Evolutionary conservation across 2,329 filamentous ascomycete genomes (phyloP), one percentile per base, ranked within the genome.

Genomic region (Fusarium guadeloupense): DNA sequence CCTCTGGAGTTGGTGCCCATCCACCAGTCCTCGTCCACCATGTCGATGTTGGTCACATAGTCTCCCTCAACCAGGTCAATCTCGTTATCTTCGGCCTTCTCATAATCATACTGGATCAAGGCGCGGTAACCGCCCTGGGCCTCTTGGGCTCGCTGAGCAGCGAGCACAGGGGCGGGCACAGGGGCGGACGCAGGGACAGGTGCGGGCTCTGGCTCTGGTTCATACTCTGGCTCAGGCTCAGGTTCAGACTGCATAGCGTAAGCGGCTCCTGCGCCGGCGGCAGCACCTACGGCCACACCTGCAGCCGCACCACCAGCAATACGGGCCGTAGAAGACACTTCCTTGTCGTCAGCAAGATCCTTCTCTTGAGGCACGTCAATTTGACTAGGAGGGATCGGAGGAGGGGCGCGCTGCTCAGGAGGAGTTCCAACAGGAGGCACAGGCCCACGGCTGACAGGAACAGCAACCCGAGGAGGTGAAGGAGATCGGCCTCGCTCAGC

Each of bases 1-100:
- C 95, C 95, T 59, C 82, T 83, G 19, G 84, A 80, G 79, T 98
- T 99, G 66, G 90, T 91, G 37, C 96, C 95, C 85, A 97, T 90
- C 95, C 95, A 99, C 95, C 95, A 99, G 74, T 99, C 94, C 45
- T 96, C 90, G 69, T 98, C 95, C 3, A 99, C 92, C 91, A 96
- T 96, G 62, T 98, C 92, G 70, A 99, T 97, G 73, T 97, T 89
- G 20, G 85, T 93, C 31, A 99, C 89, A 63, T 89, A 86, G 70
- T 97, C 91, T 61, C 93, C 93, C 77, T 99, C 95, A 21, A 85
- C 83, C 16, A 99, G 84, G 65, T 97, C 93, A 53, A 99, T 86
- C 78, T 99, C 95, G 71, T 99, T 99, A 66, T 97, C 93, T 76
- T 99, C 95, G 1, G 93, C 93, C 78, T 96, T 97, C 71, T 97